These are phyloP conservation scores for Colletotrichum graminicola DNA, from an alignment of 2,329 filamentous ascomycete species.

Conservation along the genomic window DNA sequence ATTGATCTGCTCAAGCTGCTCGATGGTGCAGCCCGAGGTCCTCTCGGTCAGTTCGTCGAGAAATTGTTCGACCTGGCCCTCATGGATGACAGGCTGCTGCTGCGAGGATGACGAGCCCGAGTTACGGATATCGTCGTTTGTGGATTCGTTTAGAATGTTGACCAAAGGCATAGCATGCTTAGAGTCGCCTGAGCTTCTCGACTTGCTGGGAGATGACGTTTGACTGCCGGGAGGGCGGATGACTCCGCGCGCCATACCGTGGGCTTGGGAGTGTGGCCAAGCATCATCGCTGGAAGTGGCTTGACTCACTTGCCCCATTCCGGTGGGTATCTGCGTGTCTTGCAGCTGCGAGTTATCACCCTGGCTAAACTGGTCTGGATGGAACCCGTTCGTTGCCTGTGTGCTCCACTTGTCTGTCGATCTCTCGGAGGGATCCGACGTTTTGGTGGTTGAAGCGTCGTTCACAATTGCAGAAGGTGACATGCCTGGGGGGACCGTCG, in stretches of 20 bases:
- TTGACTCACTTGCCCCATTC: conserved; percentile 54
- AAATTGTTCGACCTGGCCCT: conserved; percentile 67
- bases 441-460: conserved; percentile 95
- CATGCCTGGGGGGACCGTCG: conserved; percentile 67
- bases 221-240: conserved; percentile 52
- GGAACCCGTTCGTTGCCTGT: conserved; percentile 77
- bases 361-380: conserved; percentile 58
- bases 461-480: conserved; percentile 75
- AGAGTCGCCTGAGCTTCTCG: conserved; percentile 48
- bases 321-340: conserved; percentile 63
- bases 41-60: conserved; percentile 72
- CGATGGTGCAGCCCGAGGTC: conserved; percentile 85
- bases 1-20: conserved; percentile 95
- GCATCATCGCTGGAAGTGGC: conserved; percentile 63
- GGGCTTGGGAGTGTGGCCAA: conserved; percentile 71
- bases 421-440: conserved; percentile 75
- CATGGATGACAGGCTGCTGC: conserved; percentile 59
- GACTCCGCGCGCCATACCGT: conserved; percentile 59
- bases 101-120: conserved; percentile 41
- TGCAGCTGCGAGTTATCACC: conserved; percentile 59
- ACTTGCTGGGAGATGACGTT: conserved; percentile 52
- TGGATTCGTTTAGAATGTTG: conserved; percentile 57
- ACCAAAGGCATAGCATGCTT: conserved; percentile 52
- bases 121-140: conserved; percentile 50
- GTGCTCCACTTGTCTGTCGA: conserved; percentile 77